These are phyloP conservation scores for Bruguiera parviflora DNA, from an alignment of 345 rosid genomes.

Conservation along the genomic window DNA sequence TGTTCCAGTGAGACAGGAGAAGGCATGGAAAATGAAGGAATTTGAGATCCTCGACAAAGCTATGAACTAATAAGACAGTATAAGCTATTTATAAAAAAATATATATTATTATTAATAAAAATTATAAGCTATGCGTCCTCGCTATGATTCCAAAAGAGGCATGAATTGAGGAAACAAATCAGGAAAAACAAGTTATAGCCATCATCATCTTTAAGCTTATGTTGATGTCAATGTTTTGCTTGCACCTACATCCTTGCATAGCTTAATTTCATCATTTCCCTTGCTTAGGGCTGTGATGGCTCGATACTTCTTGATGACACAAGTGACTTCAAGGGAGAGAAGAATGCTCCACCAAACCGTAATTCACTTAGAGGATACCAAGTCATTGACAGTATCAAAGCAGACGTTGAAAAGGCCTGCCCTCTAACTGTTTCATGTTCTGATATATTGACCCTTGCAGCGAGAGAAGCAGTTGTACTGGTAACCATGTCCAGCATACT, in stretches of 20 bases:
- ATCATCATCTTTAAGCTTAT: no score
- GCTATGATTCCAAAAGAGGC: no score
- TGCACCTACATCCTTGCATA: not conserved
- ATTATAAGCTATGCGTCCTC: no score
- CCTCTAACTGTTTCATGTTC: constrained; percentile 72
- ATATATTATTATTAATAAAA: no score
- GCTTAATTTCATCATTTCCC: not conserved
- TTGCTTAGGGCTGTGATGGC: constrained; percentile 65
- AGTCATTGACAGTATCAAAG: constrained; percentile 66
- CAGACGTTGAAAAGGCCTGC: constrained; percentile 60
- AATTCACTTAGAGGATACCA: constrained; percentile 75
- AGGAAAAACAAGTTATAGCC: no score
- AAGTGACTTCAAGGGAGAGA: constrained; percentile 54
- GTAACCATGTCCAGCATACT: constrained; percentile 26
- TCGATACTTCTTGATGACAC: constrained; percentile 78
- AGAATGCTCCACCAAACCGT: constrained; percentile 60
- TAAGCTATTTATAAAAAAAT: no score
- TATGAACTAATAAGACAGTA: no score
- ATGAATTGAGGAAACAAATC: no score
- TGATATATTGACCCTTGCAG: constrained; percentile 75
- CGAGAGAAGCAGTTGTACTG: constrained; percentile 62
- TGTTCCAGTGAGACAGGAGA: no score
- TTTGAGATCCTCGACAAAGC: no score
- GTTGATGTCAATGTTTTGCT: no score
- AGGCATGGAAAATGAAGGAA: no score